Percentiles rank a stretch among this genome's conserved stretches.
phyloP scores from a whole-genome alignment of 202 grass and related monocot genomes.

The Zizania palustris region DNA sequence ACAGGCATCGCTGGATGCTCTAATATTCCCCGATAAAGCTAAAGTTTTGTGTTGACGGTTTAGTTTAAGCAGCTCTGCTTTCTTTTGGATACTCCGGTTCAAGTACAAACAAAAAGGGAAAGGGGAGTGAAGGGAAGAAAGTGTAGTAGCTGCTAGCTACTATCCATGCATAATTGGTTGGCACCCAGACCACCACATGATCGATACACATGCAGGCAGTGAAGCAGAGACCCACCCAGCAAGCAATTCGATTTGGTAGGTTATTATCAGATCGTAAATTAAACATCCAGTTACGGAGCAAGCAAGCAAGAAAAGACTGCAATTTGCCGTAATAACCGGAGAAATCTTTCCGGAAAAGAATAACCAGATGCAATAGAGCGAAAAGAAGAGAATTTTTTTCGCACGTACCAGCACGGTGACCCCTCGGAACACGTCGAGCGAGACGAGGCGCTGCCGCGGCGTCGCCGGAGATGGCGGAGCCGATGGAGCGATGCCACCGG shows the following conservation, averaged over 20 bases:
- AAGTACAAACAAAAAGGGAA: constrained; percentile 50
- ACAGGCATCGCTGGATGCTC: constrained; percentile 2
- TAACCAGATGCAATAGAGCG: background rate
- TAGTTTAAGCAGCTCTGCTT: constrained; percentile 36
- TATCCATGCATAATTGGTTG: constrained; percentile 28
- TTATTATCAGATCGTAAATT: background rate
- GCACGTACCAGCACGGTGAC: constrained; percentile 76
- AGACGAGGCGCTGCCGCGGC: constrained; percentile 62
- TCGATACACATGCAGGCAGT: constrained; percentile 9
- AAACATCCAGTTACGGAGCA: background rate
- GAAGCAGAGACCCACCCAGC: constrained; percentile 9
- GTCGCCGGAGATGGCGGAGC: background rate
- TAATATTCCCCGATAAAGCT: constrained; percentile 17
- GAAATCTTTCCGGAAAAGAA: background rate
- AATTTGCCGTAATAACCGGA: background rate
- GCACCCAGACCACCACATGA: constrained; percentile 3
- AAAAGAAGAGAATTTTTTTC: background rate
- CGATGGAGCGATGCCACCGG: background rate
- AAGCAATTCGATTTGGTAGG: constrained; percentile 25
- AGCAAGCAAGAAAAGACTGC: background rate
- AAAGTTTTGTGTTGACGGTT: constrained; percentile 32
- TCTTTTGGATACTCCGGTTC: constrained; percentile 34
- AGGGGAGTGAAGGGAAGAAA: background rate
- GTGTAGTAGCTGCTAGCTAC: background rate
- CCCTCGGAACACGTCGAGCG: constrained; percentile 94